Evolutionary conservation across 83 land plant genomes (phyloP).

Genomic region (Larix sibirica): DNA sequence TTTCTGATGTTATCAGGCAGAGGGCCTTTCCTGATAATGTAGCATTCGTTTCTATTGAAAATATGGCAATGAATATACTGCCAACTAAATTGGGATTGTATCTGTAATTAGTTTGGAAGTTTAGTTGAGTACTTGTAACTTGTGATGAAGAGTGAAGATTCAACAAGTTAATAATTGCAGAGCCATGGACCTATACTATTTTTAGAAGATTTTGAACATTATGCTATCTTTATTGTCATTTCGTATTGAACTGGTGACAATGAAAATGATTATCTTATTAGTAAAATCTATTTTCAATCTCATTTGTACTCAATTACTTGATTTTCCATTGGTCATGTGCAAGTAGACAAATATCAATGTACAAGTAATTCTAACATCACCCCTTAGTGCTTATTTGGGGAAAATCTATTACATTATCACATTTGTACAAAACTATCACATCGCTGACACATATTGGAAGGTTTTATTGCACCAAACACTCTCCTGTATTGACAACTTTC

Average conservation of each 20-base stretch:
- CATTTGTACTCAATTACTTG: background rate
- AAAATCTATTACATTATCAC: too few species aligned
- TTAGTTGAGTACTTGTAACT: background rate
- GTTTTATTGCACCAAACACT: too few species aligned
- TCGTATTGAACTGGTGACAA: background rate
- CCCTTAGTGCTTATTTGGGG: too few species aligned
- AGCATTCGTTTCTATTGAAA: background rate
- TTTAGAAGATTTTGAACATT: background rate
- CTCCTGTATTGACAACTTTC: too few species aligned
- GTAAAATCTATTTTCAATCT: background rate
- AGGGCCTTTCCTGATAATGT: background rate
- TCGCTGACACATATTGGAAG: too few species aligned
- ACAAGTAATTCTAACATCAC: too few species aligned
- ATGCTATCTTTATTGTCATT: background rate
- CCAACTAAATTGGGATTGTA: background rate
- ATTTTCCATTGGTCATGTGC: background rate
- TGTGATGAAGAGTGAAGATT: background rate
- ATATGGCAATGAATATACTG: background rate
- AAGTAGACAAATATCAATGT: too few species aligned
- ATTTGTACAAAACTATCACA: too few species aligned
- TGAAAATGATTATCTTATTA: background rate
- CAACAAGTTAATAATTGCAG: background rate
- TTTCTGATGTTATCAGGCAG: slow-evolving; percentile 71
- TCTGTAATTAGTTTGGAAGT: background rate
- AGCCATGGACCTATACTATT: background rate